A percentile compares a stretch with the other conserved stretches of the same genome.
Evolutionary conservation across 805 yeast species (phyloP).

Genomic region (Schwanniomyces polymorphus): DNA sequence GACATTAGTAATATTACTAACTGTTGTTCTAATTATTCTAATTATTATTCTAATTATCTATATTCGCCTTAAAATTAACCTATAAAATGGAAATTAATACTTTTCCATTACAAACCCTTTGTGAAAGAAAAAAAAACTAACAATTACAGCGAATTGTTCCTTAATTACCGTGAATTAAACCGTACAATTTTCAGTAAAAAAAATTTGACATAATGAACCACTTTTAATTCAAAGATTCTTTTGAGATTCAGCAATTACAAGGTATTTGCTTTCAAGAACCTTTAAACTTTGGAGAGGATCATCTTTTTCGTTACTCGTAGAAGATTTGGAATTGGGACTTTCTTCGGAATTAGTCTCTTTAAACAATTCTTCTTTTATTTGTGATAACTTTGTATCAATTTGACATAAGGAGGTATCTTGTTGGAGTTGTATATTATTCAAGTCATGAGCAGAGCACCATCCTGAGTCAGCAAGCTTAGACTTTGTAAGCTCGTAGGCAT

Average conservation of each 20-base stretch:
- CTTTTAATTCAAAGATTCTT: background rate
- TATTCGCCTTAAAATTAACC: background rate
- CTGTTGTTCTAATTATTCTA: too few relatives aligned
- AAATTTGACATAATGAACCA: background rate
- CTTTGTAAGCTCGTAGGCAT: slow-evolving; percentile 34
- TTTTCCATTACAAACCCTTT: background rate
- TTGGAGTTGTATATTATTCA: slow-evolving; percentile 39
- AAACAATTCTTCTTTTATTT: slow-evolving; percentile 38
- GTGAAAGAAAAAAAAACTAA: background rate
- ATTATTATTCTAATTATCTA: background rate
- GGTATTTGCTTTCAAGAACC: slow-evolving; percentile 31
- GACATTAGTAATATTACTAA: too few relatives aligned
- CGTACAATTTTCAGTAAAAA: background rate
- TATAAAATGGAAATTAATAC: background rate
- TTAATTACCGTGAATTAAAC: background rate
- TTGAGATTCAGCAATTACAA: slow-evolving; percentile 17
- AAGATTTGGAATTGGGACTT: slow-evolving; percentile 3
- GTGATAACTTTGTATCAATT: slow-evolving; percentile 36
- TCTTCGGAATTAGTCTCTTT: slow-evolving; percentile 22
- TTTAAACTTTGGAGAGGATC: slow-evolving; percentile 28
- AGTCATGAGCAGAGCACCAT: slow-evolving; percentile 44
- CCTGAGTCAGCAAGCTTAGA: slow-evolving; percentile 33
- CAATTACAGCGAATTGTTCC: background rate
- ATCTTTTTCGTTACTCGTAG: slow-evolving; percentile 1
- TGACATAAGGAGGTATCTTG: slow-evolving; percentile 36